phyloP scores from a whole-genome alignment of 495 filamentous ascomycete species.

The Xylaria flabelliformis region DNA sequence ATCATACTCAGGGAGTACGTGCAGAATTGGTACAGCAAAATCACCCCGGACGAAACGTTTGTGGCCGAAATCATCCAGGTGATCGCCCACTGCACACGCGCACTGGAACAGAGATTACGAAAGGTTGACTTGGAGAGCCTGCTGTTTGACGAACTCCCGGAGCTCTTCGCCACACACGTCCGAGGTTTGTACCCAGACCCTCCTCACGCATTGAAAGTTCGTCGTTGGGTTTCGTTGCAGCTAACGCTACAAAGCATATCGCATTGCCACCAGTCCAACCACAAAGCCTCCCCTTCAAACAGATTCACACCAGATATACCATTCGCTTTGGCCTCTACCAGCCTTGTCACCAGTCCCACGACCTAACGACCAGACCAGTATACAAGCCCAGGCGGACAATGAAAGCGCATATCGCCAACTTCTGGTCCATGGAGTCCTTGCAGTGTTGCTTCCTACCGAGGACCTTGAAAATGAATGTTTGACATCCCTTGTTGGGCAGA shows the following conservation, averaged over 20 bases:
- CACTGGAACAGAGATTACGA: constrained; percentile 81
- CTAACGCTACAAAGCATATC: constrained; percentile 55
- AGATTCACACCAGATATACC: constrained; percentile 74
- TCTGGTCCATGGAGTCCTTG: constrained; percentile 76
- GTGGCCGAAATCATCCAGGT: constrained; percentile 85
- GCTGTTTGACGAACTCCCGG: constrained; percentile 87
- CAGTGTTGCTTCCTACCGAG: constrained; percentile 86
- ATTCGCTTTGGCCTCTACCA: constrained; percentile 81
- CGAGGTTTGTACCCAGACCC: constrained; percentile 62
- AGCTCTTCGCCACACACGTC: constrained; percentile 79
- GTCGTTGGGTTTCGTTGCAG: constrained; percentile 13
- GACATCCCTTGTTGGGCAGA: constrained; percentile 78
- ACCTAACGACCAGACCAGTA: constrained; percentile 53
- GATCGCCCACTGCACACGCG: constrained; percentile 87
- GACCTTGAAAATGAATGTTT: constrained; percentile 88
- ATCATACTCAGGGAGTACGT: constrained; percentile 89
- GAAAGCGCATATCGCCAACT: constrained; percentile 83
- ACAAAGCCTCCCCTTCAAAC: constrained; percentile 63
- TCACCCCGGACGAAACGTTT: constrained; percentile 87
- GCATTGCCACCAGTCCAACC: constrained; percentile 56
- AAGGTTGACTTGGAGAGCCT: constrained; percentile 82
- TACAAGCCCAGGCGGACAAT: constrained; percentile 70
- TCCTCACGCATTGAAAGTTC: constrained; percentile 5
- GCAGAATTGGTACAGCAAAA: constrained; percentile 88
- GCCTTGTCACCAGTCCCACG: constrained; percentile 78